A percentile compares a stretch with the other conserved stretches of the same genome.
These are phyloP conservation scores for Talaromyces sp. DNA, from an alignment of 2,329 filamentous ascomycete genomes.

Conservation along the genomic window DNA sequence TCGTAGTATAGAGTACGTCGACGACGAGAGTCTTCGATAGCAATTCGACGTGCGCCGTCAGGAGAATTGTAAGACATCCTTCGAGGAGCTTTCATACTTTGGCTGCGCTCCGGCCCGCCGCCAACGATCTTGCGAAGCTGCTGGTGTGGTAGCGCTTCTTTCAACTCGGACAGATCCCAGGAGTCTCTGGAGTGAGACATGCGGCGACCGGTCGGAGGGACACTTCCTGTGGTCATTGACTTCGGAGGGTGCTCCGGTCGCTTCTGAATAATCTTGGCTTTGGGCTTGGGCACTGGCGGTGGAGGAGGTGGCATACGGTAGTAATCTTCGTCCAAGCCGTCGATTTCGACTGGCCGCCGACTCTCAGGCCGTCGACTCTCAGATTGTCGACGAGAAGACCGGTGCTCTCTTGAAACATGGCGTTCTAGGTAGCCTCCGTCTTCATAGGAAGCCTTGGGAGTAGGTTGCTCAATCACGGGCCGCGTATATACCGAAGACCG, in stretches of 20 bases:
- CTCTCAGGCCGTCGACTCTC: slow-evolving; percentile 17
- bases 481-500: slow-evolving; percentile 31
- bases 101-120: slow-evolving; percentile 29
- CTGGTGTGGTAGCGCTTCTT: slow-evolving; percentile 27
- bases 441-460: slow-evolving; percentile 25
- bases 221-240: slow-evolving; percentile 23
- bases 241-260: slow-evolving; percentile 30
- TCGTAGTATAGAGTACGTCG: slow-evolving; percentile 30
- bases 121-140: slow-evolving; percentile 23
- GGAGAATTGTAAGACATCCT: slow-evolving; percentile 31
- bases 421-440: slow-evolving; percentile 27
- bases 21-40: slow-evolving; percentile 31
- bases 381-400: slow-evolving; percentile 21
- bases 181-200: slow-evolving; percentile 20
- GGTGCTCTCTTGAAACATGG: slow-evolving; percentile 24
- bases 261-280: slow-evolving; percentile 34
- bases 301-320: slow-evolving; percentile 42
- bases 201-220: slow-evolving; percentile 23
- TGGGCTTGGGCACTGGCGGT: slow-evolving; percentile 16
- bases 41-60: slow-evolving; percentile 25
- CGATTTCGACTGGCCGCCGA: slow-evolving; percentile 11
- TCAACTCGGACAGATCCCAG: slow-evolving; percentile 32
- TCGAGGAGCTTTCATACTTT: slow-evolving; percentile 25
- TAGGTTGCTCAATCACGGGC: slow-evolving; percentile 29
- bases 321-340: slow-evolving; percentile 36